Conservation (phyloP, 2,329 filamentous ascomycete genomes). For the Pestalotiopsis sp. region DNA sequence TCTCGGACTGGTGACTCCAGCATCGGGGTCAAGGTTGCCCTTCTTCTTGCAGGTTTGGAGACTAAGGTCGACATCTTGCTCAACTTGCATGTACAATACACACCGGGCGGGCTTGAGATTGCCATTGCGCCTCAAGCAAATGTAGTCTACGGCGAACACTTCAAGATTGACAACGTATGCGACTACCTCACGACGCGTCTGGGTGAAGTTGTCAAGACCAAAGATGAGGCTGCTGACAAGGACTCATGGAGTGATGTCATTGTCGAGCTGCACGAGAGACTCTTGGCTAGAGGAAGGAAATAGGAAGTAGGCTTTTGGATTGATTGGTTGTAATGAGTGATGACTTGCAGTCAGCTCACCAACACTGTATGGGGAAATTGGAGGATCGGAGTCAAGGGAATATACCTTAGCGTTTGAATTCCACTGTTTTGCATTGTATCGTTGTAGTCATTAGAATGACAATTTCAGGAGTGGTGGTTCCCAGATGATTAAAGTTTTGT, state of each 20-base stretch:
- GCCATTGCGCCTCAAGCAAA: slow-evolving; percentile 54
- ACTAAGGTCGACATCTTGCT: slow-evolving; percentile 70
- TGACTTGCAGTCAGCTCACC: background rate
- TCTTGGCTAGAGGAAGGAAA: slow-evolving; percentile 59
- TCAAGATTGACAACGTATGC: slow-evolving; percentile 74
- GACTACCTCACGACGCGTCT: slow-evolving; percentile 67
- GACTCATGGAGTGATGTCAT: slow-evolving; percentile 57
- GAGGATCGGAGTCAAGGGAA: background rate
- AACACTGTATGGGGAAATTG: background rate
- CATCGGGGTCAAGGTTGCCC: slow-evolving; percentile 59
- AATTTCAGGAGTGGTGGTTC: background rate
- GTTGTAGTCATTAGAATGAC: background rate
- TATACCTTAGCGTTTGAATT: background rate
- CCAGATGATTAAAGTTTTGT: too few species aligned
- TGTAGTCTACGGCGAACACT: slow-evolving; percentile 77
- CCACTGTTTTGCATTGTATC: background rate
- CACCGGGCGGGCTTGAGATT: slow-evolving; percentile 55
- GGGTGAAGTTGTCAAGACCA: slow-evolving; percentile 35
- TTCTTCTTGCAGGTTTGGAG: slow-evolving; percentile 65
- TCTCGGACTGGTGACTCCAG: slow-evolving; percentile 65
- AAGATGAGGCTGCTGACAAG: slow-evolving; percentile 32
- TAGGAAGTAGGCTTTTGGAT: slow-evolving; percentile 19
- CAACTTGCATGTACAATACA: slow-evolving; percentile 49
- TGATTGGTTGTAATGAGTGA: slow-evolving; percentile 9
- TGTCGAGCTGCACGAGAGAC: slow-evolving; percentile 54